Conservation (phyloP, 75 land plant species). For the Picea glauca region DNA sequence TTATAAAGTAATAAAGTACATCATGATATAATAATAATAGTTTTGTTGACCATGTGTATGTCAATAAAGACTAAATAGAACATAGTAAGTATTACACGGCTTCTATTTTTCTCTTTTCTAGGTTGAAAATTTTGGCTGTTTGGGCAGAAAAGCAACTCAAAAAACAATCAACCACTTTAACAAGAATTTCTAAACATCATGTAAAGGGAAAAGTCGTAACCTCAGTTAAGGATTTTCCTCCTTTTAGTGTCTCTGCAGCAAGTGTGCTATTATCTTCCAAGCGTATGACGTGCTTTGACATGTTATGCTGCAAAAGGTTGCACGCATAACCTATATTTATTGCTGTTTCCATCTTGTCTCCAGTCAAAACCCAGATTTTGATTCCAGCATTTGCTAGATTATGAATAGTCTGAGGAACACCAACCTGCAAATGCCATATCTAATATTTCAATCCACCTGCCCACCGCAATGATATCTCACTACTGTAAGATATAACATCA, state of each 20-base stretch:
- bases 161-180: not conserved
- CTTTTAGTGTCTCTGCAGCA: constrained; percentile 2
- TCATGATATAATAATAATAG: no score
- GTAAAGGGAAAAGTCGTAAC: not conserved
- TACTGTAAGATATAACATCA: not conserved
- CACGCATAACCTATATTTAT: constrained; percentile 36
- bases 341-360: constrained; percentile 38
- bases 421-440: constrained; percentile 15
- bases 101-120: not conserved
- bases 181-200: not conserved
- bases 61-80: no score
- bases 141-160: not conserved
- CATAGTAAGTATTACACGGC: no score
- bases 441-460: not conserved
- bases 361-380: constrained; percentile 38
- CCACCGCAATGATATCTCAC: not conserved
- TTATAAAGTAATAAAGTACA: no score
- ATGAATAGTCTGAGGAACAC: constrained; percentile 25
- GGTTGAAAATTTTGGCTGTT: not conserved
- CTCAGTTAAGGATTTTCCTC: not conserved
- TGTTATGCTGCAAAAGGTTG: constrained; percentile 24
- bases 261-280: constrained; percentile 10
- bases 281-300: constrained; percentile 16
- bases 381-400: constrained; percentile 28
- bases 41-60: no score